These are phyloP conservation scores for Quercus agrifolia DNA, from an alignment of 306 rosid genomes.

Conservation along the genomic window DNA sequence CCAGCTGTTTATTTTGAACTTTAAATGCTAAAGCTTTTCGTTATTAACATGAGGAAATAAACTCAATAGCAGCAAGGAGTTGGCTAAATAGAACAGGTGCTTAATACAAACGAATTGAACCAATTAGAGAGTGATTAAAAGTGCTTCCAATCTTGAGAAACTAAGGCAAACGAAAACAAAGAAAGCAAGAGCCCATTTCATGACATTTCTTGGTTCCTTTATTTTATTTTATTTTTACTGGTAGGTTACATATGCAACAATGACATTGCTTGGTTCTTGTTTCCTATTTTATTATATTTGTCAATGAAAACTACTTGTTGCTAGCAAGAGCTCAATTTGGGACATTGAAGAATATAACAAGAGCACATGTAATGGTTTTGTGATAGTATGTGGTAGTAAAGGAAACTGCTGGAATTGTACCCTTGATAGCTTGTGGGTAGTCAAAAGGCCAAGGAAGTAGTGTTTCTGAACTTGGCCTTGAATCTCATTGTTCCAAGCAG, in stretches of 20 bases:
- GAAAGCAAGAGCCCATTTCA: background rate
- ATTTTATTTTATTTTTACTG: too few species aligned
- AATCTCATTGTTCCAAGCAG: background rate
- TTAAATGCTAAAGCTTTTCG: background rate
- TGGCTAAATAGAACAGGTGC: background rate
- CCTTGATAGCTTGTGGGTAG: background rate
- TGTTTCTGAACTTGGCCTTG: background rate
- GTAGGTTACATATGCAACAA: background rate
- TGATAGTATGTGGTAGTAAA: background rate
- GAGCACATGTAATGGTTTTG: background rate
- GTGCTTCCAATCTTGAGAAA: background rate
- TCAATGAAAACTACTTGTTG: background rate
- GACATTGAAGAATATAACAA: background rate
- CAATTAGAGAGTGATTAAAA: background rate
- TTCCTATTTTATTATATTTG: background rate
- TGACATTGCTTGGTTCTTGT: background rate
- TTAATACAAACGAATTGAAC: background rate
- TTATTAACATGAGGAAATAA: background rate
- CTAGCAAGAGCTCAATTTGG: background rate
- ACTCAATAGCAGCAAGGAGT: background rate
- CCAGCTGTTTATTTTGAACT: background rate
- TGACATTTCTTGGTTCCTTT: background rate
- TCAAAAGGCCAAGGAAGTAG: background rate
- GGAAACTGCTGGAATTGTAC: background rate
- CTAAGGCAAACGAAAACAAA: background rate